Evolutionary conservation across 148 eudicot species (phyloP), one percentile per base, ranked within the genome.

Genomic region (Talinum fruticosum): DNA sequence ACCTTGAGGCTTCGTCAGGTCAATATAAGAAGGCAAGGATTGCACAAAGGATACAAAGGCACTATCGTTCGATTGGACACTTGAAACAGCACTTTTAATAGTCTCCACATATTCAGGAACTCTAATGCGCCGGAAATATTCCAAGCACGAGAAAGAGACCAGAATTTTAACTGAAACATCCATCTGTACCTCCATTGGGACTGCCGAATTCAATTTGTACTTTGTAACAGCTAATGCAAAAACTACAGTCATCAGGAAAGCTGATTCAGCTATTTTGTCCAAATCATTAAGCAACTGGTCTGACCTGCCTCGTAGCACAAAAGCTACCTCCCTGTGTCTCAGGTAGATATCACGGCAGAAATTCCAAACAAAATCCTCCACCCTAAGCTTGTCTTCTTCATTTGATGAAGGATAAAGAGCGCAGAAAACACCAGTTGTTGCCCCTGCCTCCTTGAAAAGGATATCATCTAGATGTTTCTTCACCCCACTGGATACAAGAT

Each of bases 81-180:
- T 75, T 49, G 79, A 80, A 37, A 88, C 89, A 47, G 88, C 89
- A 26, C 83, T 78, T 79, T 89, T 85, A 77, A 95, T 90, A 66
- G 97, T 85, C 80, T 95, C 97, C 89, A 91, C 79, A 78, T 95
- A 95, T 80, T 95, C 97, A 30, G 99, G 90, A 76, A 95, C 84
- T 30, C 94, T 88, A 82, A 93, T 87, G 70, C 97, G 89, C 34
- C 99, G 90, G 61, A 95, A 92, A 86, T 91, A 88, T 76, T 95
- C 98, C 84, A 95, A 82, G 77, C 97, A 95, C 76, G 98, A 92
- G 82, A 95, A 90, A 32, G 97, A 84, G 66, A 88, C 81, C 86
- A 95, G 80, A 75, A 95, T 89, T 70, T 84, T 87, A 12, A 92
- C 88, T 16, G 94, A 92, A 69, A 85, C 80, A 53, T 85, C 80